Conservation (phyloP, 163 green algal species). For the Coccomyxa subellipsoidea region DNA sequence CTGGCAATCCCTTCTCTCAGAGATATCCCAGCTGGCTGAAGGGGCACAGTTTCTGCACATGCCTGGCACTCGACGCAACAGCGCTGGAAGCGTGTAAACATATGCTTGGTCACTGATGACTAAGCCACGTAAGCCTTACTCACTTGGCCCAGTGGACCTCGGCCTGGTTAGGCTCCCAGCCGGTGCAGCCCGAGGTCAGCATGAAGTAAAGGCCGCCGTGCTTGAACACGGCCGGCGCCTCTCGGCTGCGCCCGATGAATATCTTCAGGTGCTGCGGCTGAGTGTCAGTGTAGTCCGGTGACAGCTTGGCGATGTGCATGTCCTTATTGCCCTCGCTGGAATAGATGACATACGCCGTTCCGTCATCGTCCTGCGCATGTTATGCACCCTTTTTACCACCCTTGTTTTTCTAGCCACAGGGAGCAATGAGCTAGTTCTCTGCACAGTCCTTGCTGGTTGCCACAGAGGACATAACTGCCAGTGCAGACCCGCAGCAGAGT, state of each 20-base stretch:
- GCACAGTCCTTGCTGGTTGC: no score
- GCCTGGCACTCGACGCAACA: no score
- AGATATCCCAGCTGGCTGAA: no score
- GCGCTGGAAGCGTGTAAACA: no score
- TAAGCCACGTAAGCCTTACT: not conserved
- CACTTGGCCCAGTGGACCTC: conserved; percentile 32
- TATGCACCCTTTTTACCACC: no score
- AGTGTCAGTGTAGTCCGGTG: conserved; percentile 24
- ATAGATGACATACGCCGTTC: conserved; percentile 37
- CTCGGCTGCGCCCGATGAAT: conserved; percentile 21
- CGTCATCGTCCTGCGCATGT: conserved; percentile 39
- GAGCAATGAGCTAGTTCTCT: no score
- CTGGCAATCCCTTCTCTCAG: no score
- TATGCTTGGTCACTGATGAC: no score
- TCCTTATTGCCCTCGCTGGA: conserved; percentile 43
- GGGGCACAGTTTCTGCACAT: no score
- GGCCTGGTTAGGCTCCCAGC: conserved; percentile 44
- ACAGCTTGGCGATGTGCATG: conserved; percentile 40
- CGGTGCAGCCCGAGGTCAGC: conserved; percentile 48
- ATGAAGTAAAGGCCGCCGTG: conserved; percentile 34
- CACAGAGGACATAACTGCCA: no score
- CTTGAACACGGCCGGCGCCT: conserved; percentile 51
- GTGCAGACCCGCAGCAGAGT: no score
- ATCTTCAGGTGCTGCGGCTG: conserved; percentile 1
- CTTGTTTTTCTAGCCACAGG: no score